phyloP scores from a whole-genome alignment of 2,329 filamentous ascomycete species.

The Sporothrix curviconia region DNA sequence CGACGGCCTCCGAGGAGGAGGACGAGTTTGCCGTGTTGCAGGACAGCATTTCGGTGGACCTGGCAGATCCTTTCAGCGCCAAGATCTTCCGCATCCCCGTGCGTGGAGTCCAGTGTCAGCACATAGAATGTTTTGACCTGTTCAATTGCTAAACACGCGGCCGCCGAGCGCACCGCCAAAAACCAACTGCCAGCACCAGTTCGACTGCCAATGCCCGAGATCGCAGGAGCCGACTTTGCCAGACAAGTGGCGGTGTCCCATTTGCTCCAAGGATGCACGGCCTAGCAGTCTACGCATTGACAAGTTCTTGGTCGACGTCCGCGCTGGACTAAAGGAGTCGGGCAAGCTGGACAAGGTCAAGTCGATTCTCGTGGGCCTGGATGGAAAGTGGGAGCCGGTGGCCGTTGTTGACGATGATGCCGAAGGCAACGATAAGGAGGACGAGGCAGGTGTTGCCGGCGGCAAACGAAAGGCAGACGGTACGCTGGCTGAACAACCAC shows the following conservation, averaged over 20 bases:
- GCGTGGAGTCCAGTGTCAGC: constrained; percentile 61
- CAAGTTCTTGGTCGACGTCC: constrained; percentile 62
- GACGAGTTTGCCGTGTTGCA: constrained; percentile 59
- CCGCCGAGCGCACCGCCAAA: constrained; percentile 35
- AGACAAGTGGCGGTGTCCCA: constrained; percentile 81
- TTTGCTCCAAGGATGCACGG: constrained; percentile 71
- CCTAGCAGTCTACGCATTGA: constrained; percentile 67
- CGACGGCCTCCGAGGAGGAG: constrained; percentile 38
- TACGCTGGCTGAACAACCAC: neutral
- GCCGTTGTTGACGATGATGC: constrained; percentile 20
- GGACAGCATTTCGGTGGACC: constrained; percentile 52
- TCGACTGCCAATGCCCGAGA: constrained; percentile 32
- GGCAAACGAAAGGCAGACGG: neutral
- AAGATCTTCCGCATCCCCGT: constrained; percentile 64
- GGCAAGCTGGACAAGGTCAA: constrained; percentile 42
- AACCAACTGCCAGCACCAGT: constrained; percentile 29
- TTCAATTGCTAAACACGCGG: constrained; percentile 70
- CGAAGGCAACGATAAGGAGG: constrained; percentile 24
- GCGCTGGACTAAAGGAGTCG: constrained; percentile 43
- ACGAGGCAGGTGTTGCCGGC: neutral
- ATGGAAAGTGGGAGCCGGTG: constrained; percentile 58
- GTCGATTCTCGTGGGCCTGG: constrained; percentile 55
- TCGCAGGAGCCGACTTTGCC: constrained; percentile 44
- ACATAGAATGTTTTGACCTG: constrained; percentile 87
- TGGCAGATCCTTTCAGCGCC: constrained; percentile 62